Percentiles rank a stretch among this genome's conserved stretches.
Conservation (phyloP, 2,329 filamentous ascomycete genomes). For the Magnaporthiopsis poae region DNA sequence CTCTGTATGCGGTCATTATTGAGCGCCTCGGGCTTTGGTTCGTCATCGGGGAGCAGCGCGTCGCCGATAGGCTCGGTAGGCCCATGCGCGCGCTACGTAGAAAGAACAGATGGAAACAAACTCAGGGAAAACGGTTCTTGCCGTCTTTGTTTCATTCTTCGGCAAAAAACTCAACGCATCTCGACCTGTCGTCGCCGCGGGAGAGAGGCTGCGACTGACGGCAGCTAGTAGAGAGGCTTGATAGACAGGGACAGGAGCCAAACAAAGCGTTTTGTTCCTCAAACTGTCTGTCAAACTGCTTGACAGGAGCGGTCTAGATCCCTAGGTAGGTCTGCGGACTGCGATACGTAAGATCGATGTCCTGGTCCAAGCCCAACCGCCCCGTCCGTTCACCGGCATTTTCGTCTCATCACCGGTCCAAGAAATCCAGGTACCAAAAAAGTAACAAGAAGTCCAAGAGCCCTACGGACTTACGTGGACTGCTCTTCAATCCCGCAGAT, state of each 20-base stretch:
- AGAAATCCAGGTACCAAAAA: neutral
- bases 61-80: neutral
- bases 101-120: neutral
- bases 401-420: neutral
- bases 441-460: neutral
- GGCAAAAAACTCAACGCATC: neutral
- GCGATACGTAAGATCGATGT: neutral
- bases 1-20: neutral
- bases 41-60: neutral
- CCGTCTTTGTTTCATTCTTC: neutral
- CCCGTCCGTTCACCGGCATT: neutral
- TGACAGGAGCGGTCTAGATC: neutral
- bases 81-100: neutral
- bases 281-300: neutral
- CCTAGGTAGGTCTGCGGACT: neutral
- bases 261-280: neutral
- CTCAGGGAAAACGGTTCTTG: neutral
- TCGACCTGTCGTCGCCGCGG: neutral
- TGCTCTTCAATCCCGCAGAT: neutral
- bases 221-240: neutral
- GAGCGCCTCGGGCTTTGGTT: neutral
- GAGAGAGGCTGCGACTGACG: neutral
- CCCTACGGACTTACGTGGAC: neutral
- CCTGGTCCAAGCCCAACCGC: neutral
- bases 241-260: neutral